phyloP scores from a whole-genome alignment of 177 flowering plant species.

The Vitis hybrid region DNA sequence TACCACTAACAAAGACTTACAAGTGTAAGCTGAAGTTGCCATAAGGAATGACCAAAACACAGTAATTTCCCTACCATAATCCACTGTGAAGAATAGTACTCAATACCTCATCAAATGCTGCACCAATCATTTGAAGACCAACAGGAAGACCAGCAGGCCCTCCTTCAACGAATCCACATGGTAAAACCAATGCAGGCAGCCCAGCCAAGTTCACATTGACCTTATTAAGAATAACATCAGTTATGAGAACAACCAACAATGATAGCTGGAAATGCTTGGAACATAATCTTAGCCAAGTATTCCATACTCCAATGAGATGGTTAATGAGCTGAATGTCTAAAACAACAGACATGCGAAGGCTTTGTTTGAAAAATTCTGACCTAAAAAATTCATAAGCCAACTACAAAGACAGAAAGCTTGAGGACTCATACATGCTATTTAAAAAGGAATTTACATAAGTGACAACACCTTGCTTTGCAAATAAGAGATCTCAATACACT shows the following conservation, averaged over 20 bases:
- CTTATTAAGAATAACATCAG: conserved; percentile 31
- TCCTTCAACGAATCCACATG: conserved; percentile 84
- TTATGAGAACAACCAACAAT: conserved; percentile 1
- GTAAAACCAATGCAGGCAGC: conserved; percentile 90
- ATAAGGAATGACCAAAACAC: not conserved
- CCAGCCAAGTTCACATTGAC: conserved; percentile 99
- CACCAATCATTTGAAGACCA: conserved; percentile 95
- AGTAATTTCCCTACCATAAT: too few species aligned
- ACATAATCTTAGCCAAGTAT: not conserved
- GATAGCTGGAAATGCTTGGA: not conserved
- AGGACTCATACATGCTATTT: not conserved
- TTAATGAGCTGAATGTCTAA: too few species aligned
- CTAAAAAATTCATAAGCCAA: too few species aligned
- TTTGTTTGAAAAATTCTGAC: too few species aligned
- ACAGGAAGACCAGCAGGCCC: conserved; percentile 80
- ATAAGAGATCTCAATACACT: too few species aligned
- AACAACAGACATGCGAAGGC: too few species aligned
- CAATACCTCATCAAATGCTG: conserved; percentile 86
- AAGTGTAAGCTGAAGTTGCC: not conserved
- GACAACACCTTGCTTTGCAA: too few species aligned
- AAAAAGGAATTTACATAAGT: not conserved
- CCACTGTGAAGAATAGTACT: not conserved
- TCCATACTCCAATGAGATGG: not conserved
- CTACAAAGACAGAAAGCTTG: too few species aligned
- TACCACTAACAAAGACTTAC: not conserved